These are phyloP conservation scores for Phoenix roebelenii DNA, from an alignment of 176 grass and related monocot species.

Conservation along the genomic window DNA sequence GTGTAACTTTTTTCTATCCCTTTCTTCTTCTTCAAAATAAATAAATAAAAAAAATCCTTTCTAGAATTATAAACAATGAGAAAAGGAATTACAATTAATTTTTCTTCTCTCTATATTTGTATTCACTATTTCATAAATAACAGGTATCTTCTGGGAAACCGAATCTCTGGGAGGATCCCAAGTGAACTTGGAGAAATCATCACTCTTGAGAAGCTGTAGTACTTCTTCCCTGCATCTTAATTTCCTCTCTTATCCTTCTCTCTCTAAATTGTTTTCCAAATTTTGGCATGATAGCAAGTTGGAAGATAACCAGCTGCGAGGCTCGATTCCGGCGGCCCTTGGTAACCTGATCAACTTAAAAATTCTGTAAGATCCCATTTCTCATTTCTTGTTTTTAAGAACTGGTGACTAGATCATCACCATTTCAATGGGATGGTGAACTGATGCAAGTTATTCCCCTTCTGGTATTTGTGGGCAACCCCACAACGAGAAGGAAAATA, in stretches of 20 bases:
- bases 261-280: too few species aligned
- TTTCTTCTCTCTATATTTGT: too few species aligned
- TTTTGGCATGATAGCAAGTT: not conserved
- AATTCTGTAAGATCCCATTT: not conserved
- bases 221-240: not conserved
- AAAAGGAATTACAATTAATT: too few species aligned
- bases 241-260: not conserved
- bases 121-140: not conserved
- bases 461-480: too few species aligned
- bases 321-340: not conserved
- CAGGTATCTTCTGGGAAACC: slow-evolving; percentile 14
- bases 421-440: too few species aligned
- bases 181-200: slow-evolving; percentile 1
- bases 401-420: too few species aligned
- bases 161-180: slow-evolving; percentile 6
- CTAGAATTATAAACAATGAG: too few species aligned
- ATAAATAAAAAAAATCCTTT: too few species aligned
- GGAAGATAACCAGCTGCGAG: slow-evolving; percentile 4
- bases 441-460: too few species aligned
- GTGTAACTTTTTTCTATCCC: not conserved
- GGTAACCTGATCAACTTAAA: not conserved
- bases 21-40: not conserved
- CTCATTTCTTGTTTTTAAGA: too few species aligned
- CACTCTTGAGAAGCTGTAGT: not conserved
- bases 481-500: too few species aligned